Percentiles rank a stretch among this genome's conserved stretches.
Evolutionary conservation across 1,139 yeast genomes (phyloP).

Genomic region (Candida anutae): DNA sequence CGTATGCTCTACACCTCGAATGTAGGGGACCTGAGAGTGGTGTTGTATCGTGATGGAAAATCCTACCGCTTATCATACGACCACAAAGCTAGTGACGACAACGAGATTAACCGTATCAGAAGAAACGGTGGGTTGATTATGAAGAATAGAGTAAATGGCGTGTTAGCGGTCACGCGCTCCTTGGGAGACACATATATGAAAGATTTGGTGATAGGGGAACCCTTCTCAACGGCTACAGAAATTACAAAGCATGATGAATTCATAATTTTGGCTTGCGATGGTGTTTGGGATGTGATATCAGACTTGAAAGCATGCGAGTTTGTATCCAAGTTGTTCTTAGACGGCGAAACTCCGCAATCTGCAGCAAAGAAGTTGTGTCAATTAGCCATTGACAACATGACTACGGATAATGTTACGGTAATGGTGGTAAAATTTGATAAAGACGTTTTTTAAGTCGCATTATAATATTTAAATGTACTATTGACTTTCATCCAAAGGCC

Average conservation of each 20-base stretch:
- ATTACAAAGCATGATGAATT: constrained; percentile 59
- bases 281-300: constrained; percentile 86
- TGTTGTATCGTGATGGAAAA: constrained; percentile 63
- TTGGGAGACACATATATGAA: constrained; percentile 94
- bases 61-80: constrained; percentile 84
- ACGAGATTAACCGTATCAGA: constrained; percentile 70
- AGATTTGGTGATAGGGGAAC: constrained; percentile 80
- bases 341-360: constrained; percentile 48
- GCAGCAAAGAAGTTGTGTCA: constrained; percentile 69
- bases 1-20: constrained; percentile 88
- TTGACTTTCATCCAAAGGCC: background rate
- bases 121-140: constrained; percentile 80
- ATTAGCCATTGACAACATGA: constrained; percentile 69
- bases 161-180: constrained; percentile 89
- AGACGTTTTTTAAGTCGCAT: constrained; percentile 22
- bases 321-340: constrained; percentile 38
- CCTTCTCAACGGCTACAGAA: constrained; percentile 86
- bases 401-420: constrained; percentile 89
- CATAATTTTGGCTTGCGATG: constrained; percentile 87
- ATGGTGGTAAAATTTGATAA: constrained; percentile 70
- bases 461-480: constrained; percentile 1
- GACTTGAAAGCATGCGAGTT: constrained; percentile 77
- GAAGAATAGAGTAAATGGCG: constrained; percentile 91
- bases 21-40: constrained; percentile 89
- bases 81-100: constrained; percentile 82